These are phyloP conservation scores for Penicillium sp. DNA, from an alignment of 2,329 filamentous ascomycete genomes.

Conservation along the genomic window DNA sequence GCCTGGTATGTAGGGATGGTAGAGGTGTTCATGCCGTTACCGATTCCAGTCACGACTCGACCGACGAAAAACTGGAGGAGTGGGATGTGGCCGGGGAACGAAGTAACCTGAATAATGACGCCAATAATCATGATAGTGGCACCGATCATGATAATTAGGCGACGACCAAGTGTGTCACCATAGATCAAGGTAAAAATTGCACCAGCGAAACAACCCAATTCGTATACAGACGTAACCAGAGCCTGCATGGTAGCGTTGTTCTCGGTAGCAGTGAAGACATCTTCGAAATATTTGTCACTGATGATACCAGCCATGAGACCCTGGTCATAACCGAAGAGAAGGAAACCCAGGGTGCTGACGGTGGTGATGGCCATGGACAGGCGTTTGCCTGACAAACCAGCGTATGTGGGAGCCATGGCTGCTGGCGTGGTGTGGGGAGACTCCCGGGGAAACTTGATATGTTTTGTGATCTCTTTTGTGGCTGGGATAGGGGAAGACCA, in stretches of 20 bases:
- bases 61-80: conserved; percentile 52
- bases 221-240: conserved; percentile 49
- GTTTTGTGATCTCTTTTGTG: neutral
- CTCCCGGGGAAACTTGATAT: neutral
- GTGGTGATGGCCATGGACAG: conserved; percentile 25
- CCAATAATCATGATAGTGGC: conserved; percentile 48
- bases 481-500: too few species aligned
- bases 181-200: conserved; percentile 34
- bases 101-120: conserved; percentile 35
- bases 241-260: conserved; percentile 44
- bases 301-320: conserved; percentile 67
- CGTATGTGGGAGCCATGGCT: conserved; percentile 52
- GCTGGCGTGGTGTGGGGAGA: neutral
- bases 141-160: conserved; percentile 53
- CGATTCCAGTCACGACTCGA: conserved; percentile 50
- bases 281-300: conserved; percentile 24
- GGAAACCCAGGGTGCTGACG: conserved; percentile 56
- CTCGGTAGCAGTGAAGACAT: conserved; percentile 32
- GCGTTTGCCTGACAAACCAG: conserved; percentile 56
- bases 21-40: conserved; percentile 55
- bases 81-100: conserved; percentile 28
- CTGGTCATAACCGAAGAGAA: conserved; percentile 63
- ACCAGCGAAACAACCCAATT: conserved; percentile 36
- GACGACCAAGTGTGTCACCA: conserved; percentile 34
- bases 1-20: conserved; percentile 51